A percentile compares a stretch with the other conserved stretches of the same genome.
These are phyloP conservation scores for Nadsonia starkeyi-henricii DNA, from an alignment of 1,139 yeast species.

Conservation along the genomic window DNA sequence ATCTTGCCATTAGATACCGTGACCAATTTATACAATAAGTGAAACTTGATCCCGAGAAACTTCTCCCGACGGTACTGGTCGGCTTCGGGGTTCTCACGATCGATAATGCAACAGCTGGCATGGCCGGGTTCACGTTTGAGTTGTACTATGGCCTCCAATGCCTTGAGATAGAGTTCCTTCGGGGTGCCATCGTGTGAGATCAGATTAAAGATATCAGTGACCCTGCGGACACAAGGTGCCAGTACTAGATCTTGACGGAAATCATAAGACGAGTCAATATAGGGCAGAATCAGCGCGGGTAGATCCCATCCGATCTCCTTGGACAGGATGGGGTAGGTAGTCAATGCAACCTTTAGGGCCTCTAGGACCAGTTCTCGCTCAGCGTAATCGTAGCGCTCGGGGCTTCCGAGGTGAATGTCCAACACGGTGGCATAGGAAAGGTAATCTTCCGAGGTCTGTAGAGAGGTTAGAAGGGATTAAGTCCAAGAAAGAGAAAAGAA, in stretches of 20 bases:
- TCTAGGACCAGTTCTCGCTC: conserved; percentile 35
- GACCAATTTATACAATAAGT: conserved; percentile 48
- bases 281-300: conserved; percentile 43
- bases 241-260: conserved; percentile 16
- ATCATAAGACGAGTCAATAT: conserved; percentile 15
- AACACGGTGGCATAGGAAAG: conserved; percentile 59
- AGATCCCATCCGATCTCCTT: conserved; percentile 81
- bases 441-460: conserved; percentile 34
- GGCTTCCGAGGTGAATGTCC: conserved; percentile 46
- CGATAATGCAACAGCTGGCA: conserved; percentile 10
- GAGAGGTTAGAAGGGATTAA: no score
- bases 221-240: conserved; percentile 15
- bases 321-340: conserved; percentile 30
- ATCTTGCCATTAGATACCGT: conserved; percentile 39
- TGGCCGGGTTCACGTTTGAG: conserved; percentile 15
- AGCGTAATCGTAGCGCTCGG: conserved; percentile 30
- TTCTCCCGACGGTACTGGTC: conserved; percentile 5
- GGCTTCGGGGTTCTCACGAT: conserved; percentile 10
- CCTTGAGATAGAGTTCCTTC: conserved; percentile 59
- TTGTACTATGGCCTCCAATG: conserved; percentile 44
- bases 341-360: conserved; percentile 31
- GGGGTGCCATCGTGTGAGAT: conserved; percentile 60
- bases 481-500: no score
- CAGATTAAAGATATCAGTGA: conserved; percentile 40
- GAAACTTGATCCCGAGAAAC: conserved; percentile 40